Conservation (phyloP, 2,329 filamentous ascomycete genomes). For the Verticillium nubilum region DNA sequence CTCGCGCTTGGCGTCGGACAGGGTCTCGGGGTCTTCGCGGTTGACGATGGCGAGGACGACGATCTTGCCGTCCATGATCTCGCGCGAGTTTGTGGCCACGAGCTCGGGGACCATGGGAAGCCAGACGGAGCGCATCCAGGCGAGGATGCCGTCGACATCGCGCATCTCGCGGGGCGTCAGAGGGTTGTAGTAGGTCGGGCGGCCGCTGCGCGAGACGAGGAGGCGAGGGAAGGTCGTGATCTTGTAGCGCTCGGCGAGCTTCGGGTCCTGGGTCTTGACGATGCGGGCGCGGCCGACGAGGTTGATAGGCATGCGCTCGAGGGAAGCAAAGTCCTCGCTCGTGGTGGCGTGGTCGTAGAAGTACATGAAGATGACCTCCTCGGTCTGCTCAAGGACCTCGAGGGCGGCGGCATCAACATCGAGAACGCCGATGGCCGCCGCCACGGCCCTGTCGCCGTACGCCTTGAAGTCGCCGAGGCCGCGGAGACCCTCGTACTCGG, state of each 20-base stretch:
- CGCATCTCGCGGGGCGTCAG: constrained; percentile 90
- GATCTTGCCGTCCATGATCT: constrained; percentile 91
- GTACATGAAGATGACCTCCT: constrained; percentile 95
- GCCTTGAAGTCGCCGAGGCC: constrained; percentile 85
- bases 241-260: constrained; percentile 78
- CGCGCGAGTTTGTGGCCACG: constrained; percentile 81
- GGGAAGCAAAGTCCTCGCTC: constrained; percentile 80
- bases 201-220: constrained; percentile 81
- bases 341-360: constrained; percentile 97
- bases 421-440: constrained; percentile 68
- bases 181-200: constrained; percentile 84
- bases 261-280: constrained; percentile 80
- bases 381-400: constrained; percentile 79
- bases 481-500: constrained; percentile 88
- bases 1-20: constrained; percentile 73
- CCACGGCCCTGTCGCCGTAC: constrained; percentile 82
- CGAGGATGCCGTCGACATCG: constrained; percentile 69
- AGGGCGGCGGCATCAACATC: constrained; percentile 76
- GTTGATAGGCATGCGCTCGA: constrained; percentile 80
- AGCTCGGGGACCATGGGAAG: constrained; percentile 92
- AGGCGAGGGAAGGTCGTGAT: constrained; percentile 96
- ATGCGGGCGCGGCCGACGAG: constrained; percentile 88
- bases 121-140: constrained; percentile 97
- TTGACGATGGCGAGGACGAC: constrained; percentile 91
- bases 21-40: constrained; percentile 73